These are phyloP conservation scores for Fraxinus velutina DNA, from an alignment of 305 asterid species.

Conservation along the genomic window DNA sequence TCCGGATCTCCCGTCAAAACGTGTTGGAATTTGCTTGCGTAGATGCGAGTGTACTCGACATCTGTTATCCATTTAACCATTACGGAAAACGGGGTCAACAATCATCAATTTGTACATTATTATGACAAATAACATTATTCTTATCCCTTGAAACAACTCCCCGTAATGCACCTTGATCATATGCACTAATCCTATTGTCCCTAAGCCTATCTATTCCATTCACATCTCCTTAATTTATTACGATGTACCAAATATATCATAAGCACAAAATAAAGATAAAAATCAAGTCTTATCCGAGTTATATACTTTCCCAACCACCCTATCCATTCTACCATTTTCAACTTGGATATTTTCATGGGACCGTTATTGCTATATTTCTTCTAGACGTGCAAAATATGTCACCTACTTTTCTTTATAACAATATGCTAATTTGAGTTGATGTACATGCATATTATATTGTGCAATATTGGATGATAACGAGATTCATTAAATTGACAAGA, in stretches of 20 bases:
- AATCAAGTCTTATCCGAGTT: too few species aligned
- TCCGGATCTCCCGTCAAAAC: too few species aligned
- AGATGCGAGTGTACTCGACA: too few species aligned
- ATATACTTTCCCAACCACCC: background rate
- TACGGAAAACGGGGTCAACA: too few species aligned
- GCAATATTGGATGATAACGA: background rate
- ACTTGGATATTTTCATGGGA: conserved; percentile 26
- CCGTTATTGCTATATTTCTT: conserved; percentile 22
- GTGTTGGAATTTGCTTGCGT: too few species aligned
- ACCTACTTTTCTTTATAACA: conserved; percentile 29
- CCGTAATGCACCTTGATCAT: background rate
- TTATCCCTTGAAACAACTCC: background rate
- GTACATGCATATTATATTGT: background rate
- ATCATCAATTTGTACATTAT: too few species aligned
- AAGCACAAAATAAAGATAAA: background rate
- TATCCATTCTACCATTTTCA: conserved; percentile 23
- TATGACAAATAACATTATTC: too few species aligned
- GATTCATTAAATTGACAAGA: background rate
- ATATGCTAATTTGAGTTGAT: background rate
- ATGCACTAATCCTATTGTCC: background rate
- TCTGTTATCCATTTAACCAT: too few species aligned
- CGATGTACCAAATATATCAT: background rate
- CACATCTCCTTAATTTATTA: background rate
- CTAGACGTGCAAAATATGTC: conserved; percentile 40
- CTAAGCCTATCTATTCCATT: background rate